phyloP scores from a whole-genome alignment of 768 basidiomycete genomes.

The Leccinum broughii region DNA sequence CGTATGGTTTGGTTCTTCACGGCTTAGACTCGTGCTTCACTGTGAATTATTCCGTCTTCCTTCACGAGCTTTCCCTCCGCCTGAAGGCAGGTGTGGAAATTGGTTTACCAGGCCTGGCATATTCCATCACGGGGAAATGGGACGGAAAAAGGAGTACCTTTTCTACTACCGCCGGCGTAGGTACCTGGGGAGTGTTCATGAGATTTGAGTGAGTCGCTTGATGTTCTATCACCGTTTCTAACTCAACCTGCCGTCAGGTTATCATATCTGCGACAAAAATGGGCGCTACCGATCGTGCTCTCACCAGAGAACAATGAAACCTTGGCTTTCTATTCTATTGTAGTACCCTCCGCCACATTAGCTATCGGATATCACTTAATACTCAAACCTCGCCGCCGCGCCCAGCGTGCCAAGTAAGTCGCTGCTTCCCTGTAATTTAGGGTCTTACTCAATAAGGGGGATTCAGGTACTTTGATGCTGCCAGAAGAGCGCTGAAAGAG shows the following conservation, averaged over 20 bases:
- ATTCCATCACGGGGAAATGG: slow-evolving; percentile 52
- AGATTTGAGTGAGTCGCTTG: slow-evolving; percentile 49
- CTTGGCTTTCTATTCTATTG: slow-evolving; percentile 49
- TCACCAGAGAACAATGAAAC: slow-evolving; percentile 48
- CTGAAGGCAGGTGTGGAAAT: slow-evolving; percentile 51
- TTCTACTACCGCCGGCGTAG: slow-evolving; percentile 45
- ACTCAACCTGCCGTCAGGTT: slow-evolving; percentile 39
- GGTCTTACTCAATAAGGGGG: slow-evolving; percentile 17
- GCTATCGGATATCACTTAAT: slow-evolving; percentile 57
- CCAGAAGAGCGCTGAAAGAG: slow-evolving; percentile 61
- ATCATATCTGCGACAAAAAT: slow-evolving; percentile 55
- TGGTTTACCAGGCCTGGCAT: slow-evolving; percentile 46
- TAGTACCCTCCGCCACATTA: slow-evolving; percentile 57
- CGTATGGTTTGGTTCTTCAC: slow-evolving; percentile 49
- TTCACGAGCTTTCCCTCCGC: slow-evolving; percentile 56
- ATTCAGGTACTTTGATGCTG: slow-evolving; percentile 63
- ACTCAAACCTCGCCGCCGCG: slow-evolving; percentile 54
- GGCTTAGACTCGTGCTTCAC: slow-evolving; percentile 48
- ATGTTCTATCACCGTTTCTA: slow-evolving; percentile 13
- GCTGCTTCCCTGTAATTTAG: slow-evolving; percentile 12
- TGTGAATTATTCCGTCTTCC: slow-evolving; percentile 50
- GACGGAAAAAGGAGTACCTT: slow-evolving; percentile 43
- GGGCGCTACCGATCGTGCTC: slow-evolving; percentile 58
- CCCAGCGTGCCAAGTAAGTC: slow-evolving; percentile 52
- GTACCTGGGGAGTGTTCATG: slow-evolving; percentile 49